Evolutionary conservation across 2,329 filamentous ascomycete species (phyloP).

Genomic region (Aureobasidium mangrovei): DNA sequence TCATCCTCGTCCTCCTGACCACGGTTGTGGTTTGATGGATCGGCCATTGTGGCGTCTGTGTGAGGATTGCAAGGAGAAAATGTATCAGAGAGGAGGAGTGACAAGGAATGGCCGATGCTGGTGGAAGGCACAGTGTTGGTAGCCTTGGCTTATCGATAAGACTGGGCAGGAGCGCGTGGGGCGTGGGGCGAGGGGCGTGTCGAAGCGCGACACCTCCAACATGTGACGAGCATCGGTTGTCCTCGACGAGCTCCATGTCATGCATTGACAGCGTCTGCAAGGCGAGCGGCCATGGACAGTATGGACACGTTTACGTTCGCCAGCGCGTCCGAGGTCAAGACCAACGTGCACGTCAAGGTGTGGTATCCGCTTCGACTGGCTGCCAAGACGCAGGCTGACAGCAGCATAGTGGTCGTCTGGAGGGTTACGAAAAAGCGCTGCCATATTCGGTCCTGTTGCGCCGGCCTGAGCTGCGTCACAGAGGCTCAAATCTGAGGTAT

Average conservation of each 20-base stretch:
- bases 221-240: background rate
- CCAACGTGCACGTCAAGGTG: slow-evolving; percentile 59
- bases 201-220: background rate
- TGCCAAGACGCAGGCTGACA: slow-evolving; percentile 21
- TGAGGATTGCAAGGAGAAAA: background rate
- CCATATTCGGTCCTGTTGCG: slow-evolving; percentile 71
- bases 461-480: slow-evolving; percentile 70
- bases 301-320: slow-evolving; percentile 98
- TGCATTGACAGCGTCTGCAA: background rate
- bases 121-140: background rate
- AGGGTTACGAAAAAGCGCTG: slow-evolving; percentile 67
- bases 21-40: slow-evolving; percentile 21
- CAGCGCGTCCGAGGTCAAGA: slow-evolving; percentile 72
- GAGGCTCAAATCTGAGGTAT: slow-evolving; percentile 75
- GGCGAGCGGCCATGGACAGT: background rate
- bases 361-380: slow-evolving; percentile 24
- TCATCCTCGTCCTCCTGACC: slow-evolving; percentile 53
- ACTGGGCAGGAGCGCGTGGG: background rate
- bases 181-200: too few species aligned
- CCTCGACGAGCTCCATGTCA: too few species aligned
- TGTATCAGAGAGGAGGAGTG: background rate
- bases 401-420: slow-evolving; percentile 56
- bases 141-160: background rate
- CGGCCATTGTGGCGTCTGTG: slow-evolving; percentile 12
- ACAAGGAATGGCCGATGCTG: background rate